These are phyloP conservation scores for Pittosporum tobira DNA, from an alignment of 129 eudicot genomes.

Conservation along the genomic window DNA sequence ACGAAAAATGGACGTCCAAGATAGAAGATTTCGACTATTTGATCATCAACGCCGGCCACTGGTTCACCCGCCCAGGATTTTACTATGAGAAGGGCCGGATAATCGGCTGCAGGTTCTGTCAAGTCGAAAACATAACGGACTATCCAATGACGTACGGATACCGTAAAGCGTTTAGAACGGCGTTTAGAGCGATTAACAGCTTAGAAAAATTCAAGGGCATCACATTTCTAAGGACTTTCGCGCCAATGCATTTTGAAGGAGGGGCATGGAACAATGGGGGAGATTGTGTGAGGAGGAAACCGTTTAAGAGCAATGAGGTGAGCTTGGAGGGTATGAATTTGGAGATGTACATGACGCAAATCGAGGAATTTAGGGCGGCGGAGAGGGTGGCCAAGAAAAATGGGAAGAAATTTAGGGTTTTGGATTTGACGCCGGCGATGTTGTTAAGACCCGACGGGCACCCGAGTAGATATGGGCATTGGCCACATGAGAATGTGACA, in stretches of 20 bases:
- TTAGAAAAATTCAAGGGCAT: constrained; percentile 43
- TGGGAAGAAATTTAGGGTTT: constrained; percentile 41
- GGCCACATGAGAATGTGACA: constrained; percentile 59
- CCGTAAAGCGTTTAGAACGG: constrained; percentile 54
- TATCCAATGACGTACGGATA: constrained; percentile 51
- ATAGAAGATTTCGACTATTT: constrained; percentile 42
- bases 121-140: constrained; percentile 40
- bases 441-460: constrained; percentile 91
- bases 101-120: constrained; percentile 51
- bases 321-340: constrained; percentile 46
- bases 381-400: constrained; percentile 37
- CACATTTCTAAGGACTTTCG: constrained; percentile 46
- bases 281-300: constrained; percentile 48
- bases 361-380: constrained; percentile 52
- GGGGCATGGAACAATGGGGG: constrained; percentile 70
- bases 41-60: constrained; percentile 55
- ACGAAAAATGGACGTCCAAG: constrained; percentile 57
- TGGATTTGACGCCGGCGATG: constrained; percentile 65
- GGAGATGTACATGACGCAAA: constrained; percentile 62
- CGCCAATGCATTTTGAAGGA: constrained; percentile 67
- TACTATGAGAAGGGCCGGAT: constrained; percentile 39
- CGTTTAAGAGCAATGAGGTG: constrained; percentile 51
- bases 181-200: constrained; percentile 44
- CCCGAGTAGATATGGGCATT: constrained; percentile 84
- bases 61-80: constrained; percentile 53